phyloP scores from a whole-genome alignment of 2,329 filamentous ascomycete species.

The Cordyceps fumosorosea region DNA sequence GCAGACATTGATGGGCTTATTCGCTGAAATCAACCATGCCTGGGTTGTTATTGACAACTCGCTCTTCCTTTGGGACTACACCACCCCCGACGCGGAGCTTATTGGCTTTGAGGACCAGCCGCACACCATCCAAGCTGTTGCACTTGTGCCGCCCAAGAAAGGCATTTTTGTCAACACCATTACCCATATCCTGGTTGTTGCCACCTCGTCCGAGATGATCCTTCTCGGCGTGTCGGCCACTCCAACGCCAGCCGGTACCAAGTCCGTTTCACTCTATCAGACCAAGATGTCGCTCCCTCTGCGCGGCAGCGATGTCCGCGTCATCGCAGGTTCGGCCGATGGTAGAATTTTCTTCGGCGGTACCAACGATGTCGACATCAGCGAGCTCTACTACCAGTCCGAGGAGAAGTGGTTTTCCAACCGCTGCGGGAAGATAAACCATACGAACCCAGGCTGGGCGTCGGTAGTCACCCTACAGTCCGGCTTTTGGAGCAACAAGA shows the following conservation, averaged over 20 bases:
- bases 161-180: constrained; percentile 85
- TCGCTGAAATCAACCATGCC: constrained; percentile 89
- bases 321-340: constrained; percentile 73
- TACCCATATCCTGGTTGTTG: constrained; percentile 81
- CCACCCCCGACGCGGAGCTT: constrained; percentile 80
- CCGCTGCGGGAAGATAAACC: constrained; percentile 81
- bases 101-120: constrained; percentile 87
- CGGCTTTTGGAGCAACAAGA: constrained; percentile 44
- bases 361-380: constrained; percentile 73
- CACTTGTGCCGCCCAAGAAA: constrained; percentile 73
- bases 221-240: constrained; percentile 76
- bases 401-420: constrained; percentile 96
- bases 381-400: constrained; percentile 93
- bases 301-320: constrained; percentile 67
- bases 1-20: constrained; percentile 89
- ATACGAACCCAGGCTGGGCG: constrained; percentile 68
- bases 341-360: constrained; percentile 94
- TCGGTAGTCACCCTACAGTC: constrained; percentile 50
- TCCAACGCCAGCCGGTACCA: constrained; percentile 60
- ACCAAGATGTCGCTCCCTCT: constrained; percentile 79
- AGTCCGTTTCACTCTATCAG: constrained; percentile 72
- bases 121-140: constrained; percentile 85
- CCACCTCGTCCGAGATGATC: constrained; percentile 77
- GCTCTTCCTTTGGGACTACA: constrained; percentile 97
- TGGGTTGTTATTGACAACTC: constrained; percentile 96